Evolutionary conservation across 495 filamentous ascomycete species (phyloP).

Genomic region (Parachaetomium inaequale): DNA sequence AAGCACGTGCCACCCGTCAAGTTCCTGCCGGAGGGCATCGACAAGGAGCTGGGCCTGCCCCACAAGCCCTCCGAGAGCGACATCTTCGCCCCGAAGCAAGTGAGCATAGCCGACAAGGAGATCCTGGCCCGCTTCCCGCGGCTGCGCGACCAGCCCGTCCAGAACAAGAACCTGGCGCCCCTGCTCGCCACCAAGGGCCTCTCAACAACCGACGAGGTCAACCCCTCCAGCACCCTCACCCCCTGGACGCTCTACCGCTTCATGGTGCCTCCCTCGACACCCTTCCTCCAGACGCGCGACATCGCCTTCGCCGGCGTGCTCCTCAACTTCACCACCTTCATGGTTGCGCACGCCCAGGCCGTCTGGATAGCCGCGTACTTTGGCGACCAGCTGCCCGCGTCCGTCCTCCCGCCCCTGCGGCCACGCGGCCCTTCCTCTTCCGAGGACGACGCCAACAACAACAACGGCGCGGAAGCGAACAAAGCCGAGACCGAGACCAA

Average conservation of each 20-base stretch:
- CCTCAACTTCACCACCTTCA: slow-evolving; percentile 59
- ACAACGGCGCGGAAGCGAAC: not conserved
- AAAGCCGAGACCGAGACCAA: slow-evolving; percentile 8
- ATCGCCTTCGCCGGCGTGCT: slow-evolving; percentile 66
- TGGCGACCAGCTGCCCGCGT: slow-evolving; percentile 34
- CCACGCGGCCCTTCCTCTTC: not conserved
- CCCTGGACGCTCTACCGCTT: slow-evolving; percentile 61
- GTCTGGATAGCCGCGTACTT: slow-evolving; percentile 69
- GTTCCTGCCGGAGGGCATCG: slow-evolving; percentile 57
- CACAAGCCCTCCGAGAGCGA: slow-evolving; percentile 27
- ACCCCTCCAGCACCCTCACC: slow-evolving; percentile 36
- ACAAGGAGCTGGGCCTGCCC: slow-evolving; percentile 44
- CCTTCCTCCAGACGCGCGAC: slow-evolving; percentile 51
- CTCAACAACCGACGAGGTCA: slow-evolving; percentile 32
- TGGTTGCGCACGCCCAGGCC: slow-evolving; percentile 63
- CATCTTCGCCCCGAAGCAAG: slow-evolving; percentile 30
- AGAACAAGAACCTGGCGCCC: slow-evolving; percentile 43
- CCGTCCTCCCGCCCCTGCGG: slow-evolving; percentile 17
- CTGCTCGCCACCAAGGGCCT: slow-evolving; percentile 40
- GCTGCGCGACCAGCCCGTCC: slow-evolving; percentile 46
- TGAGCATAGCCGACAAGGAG: slow-evolving; percentile 55
- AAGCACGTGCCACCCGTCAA: slow-evolving; percentile 59
- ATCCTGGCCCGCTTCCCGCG: slow-evolving; percentile 66
- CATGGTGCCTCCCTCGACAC: slow-evolving; percentile 59
- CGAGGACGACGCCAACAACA: not conserved